phyloP scores from a whole-genome alignment of 2,329 filamentous ascomycete genomes.

The Colletotrichum cereale region DNA sequence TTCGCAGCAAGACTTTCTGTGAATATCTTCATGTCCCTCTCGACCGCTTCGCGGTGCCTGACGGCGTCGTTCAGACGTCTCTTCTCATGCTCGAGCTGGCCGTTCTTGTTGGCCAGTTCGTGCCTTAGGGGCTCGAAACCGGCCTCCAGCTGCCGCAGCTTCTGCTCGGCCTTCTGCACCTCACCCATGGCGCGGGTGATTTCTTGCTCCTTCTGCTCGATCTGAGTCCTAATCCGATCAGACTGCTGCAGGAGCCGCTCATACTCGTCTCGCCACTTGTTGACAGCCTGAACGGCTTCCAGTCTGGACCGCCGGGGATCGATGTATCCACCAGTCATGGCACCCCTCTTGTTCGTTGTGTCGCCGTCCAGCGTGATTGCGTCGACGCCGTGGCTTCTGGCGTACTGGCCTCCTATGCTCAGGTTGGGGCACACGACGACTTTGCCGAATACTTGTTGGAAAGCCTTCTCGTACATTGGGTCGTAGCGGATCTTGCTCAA shows the following conservation, averaged over 20 bases:
- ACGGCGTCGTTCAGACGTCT: slow-evolving; percentile 79
- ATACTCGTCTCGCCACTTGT: slow-evolving; percentile 80
- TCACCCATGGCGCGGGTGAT: slow-evolving; percentile 90
- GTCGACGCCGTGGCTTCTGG: slow-evolving; percentile 89
- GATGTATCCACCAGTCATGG: slow-evolving; percentile 93
- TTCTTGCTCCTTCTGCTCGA: slow-evolving; percentile 87
- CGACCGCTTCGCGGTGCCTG: slow-evolving; percentile 74
- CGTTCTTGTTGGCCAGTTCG: slow-evolving; percentile 81
- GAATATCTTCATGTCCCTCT: slow-evolving; percentile 80
- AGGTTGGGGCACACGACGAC: slow-evolving; percentile 94
- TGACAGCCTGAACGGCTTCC: slow-evolving; percentile 83
- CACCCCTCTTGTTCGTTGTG: slow-evolving; percentile 93
- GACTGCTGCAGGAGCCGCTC: slow-evolving; percentile 76
- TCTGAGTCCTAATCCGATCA: slow-evolving; percentile 74
- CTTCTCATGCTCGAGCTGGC: slow-evolving; percentile 78
- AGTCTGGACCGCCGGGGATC: slow-evolving; percentile 88
- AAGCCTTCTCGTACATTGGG: slow-evolving; percentile 81
- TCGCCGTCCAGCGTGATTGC: slow-evolving; percentile 96
- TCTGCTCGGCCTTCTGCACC: slow-evolving; percentile 84
- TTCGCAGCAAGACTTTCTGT: slow-evolving; percentile 81
- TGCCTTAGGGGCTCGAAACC: slow-evolving; percentile 84
- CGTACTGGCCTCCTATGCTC: slow-evolving; percentile 88
- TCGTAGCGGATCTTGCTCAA: slow-evolving; percentile 88
- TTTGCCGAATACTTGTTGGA: slow-evolving; percentile 95
- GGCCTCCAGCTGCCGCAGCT: slow-evolving; percentile 80